These are phyloP conservation scores for Circinella umbellata DNA, from an alignment of 371 early-diverging fungal genomes.

Conservation along the genomic window DNA sequence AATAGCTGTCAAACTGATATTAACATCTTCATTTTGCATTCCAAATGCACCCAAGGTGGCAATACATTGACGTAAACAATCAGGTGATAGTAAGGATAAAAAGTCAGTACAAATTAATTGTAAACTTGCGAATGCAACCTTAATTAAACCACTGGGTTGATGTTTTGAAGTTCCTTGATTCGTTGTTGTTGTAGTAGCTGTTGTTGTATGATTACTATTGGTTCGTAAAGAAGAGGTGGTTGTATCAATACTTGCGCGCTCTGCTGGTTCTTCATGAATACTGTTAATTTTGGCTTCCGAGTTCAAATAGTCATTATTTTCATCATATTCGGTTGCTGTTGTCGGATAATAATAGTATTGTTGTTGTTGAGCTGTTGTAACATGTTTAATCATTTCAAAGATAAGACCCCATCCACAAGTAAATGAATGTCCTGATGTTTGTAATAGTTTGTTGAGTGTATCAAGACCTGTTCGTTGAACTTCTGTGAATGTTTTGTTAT, in stretches of 20 bases:
- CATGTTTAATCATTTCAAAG: slow-evolving; percentile 84
- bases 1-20: slow-evolving; percentile 92
- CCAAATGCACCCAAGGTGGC: slow-evolving; percentile 85
- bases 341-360: neutral
- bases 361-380: slow-evolving; percentile 26
- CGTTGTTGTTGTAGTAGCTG: slow-evolving; percentile 24
- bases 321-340: neutral
- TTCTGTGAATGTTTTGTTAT: slow-evolving; percentile 53
- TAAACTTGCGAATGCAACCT: slow-evolving; percentile 89
- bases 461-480: slow-evolving; percentile 88
- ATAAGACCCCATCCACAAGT: slow-evolving; percentile 88
- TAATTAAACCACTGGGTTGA: slow-evolving; percentile 64
- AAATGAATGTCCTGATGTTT: slow-evolving; percentile 90
- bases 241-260: slow-evolving; percentile 39
- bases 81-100: slow-evolving; percentile 77
- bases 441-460: slow-evolving; percentile 87
- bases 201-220: neutral
- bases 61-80: slow-evolving; percentile 81
- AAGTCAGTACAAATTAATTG: slow-evolving; percentile 98
- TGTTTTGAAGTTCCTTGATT: neutral
- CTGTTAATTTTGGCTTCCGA: slow-evolving; percentile 13
- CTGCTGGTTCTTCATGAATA: slow-evolving; percentile 23
- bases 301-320: slow-evolving; percentile 15
- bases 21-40: slow-evolving; percentile 87
- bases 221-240: slow-evolving; percentile 29